Conservation (phyloP, 2,329 filamentous ascomycete genomes). For the Dothideomycetes sp. region DNA sequence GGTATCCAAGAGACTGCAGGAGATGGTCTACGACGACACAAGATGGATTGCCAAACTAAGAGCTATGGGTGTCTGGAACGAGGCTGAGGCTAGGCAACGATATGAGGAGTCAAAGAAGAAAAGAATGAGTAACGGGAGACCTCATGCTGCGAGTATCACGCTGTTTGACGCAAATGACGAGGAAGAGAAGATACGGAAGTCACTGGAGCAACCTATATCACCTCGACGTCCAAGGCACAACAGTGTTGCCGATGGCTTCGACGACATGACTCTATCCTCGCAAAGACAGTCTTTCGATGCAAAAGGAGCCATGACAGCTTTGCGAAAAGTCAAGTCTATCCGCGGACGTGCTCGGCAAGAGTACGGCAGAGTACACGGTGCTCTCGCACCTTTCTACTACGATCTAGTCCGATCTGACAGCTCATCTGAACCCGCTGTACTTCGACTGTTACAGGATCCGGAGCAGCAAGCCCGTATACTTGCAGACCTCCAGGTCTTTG, state of each 20-base stretch:
- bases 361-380: slow-evolving; percentile 84
- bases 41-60: slow-evolving; percentile 83
- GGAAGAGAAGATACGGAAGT: slow-evolving; percentile 47
- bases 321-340: slow-evolving; percentile 65
- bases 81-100: slow-evolving; percentile 68
- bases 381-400: slow-evolving; percentile 77
- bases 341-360: slow-evolving; percentile 79
- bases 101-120: slow-evolving; percentile 60
- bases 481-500: slow-evolving; percentile 67
- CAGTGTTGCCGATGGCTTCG: slow-evolving; percentile 61
- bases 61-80: slow-evolving; percentile 87
- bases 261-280: slow-evolving; percentile 55
- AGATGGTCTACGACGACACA: slow-evolving; percentile 98
- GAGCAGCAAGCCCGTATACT: slow-evolving; percentile 87
- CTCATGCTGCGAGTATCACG: slow-evolving; percentile 42
- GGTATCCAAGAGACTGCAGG: slow-evolving; percentile 75
- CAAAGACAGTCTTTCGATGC: slow-evolving; percentile 22
- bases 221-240: slow-evolving; percentile 19
- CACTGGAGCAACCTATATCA: slow-evolving; percentile 22
- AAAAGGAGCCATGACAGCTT: slow-evolving; percentile 52
- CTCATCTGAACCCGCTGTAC: slow-evolving; percentile 73
- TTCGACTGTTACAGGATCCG: slow-evolving; percentile 77
- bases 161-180: slow-evolving; percentile 67
- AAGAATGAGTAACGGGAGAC: slow-evolving; percentile 45
- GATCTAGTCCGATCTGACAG: slow-evolving; percentile 65